Percentiles rank a stretch among this genome's conserved stretches.
Evolutionary conservation across 2,329 filamentous ascomycete genomes (phyloP).

Genomic region (Blastomyces gilchristii): DNA sequence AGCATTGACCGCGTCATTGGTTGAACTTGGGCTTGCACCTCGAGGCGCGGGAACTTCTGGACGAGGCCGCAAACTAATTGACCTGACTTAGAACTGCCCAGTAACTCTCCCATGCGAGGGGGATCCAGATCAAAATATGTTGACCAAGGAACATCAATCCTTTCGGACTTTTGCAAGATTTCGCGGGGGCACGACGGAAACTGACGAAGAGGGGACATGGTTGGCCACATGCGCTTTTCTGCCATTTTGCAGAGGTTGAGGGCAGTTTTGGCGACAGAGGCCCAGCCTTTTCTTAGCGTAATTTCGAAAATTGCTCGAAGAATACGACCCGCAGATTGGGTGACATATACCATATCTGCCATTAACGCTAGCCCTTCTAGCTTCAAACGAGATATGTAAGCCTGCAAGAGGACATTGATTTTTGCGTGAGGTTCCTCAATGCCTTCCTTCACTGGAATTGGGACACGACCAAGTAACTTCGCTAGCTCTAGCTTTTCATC

Average conservation of each 20-base stretch:
- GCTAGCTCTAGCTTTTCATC: conserved; percentile 95
- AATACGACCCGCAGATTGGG: conserved; percentile 93
- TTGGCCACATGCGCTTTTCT: conserved; percentile 99
- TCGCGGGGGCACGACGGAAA: conserved; percentile 75
- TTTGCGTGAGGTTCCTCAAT: conserved; percentile 96
- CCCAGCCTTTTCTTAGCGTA: conserved; percentile 92
- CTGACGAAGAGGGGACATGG: conserved; percentile 90
- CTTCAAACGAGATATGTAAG: conserved; percentile 89
- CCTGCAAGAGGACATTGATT: conserved; percentile 94
- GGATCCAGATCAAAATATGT: conserved; percentile 95
- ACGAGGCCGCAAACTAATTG: conserved; percentile 76
- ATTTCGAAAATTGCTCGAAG: conserved; percentile 94
- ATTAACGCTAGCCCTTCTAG: conserved; percentile 90
- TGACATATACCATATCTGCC: conserved; percentile 98
- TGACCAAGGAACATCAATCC: conserved; percentile 86
- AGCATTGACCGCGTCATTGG: conserved; percentile 92
- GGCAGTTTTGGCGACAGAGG: conserved; percentile 81
- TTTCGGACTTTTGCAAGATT: conserved; percentile 82
- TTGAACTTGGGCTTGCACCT: conserved; percentile 87
- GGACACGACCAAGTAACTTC: conserved; percentile 79
- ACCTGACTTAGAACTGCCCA: conserved; percentile 82
- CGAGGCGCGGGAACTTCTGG: conserved; percentile 83
- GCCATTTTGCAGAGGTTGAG: conserved; percentile 97
- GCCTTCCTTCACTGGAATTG: conserved; percentile 93
- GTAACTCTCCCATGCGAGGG: conserved; percentile 86